Conservation (phyloP, 2,329 filamentous ascomycete species). For the Achaetomium macrosporum region DNA sequence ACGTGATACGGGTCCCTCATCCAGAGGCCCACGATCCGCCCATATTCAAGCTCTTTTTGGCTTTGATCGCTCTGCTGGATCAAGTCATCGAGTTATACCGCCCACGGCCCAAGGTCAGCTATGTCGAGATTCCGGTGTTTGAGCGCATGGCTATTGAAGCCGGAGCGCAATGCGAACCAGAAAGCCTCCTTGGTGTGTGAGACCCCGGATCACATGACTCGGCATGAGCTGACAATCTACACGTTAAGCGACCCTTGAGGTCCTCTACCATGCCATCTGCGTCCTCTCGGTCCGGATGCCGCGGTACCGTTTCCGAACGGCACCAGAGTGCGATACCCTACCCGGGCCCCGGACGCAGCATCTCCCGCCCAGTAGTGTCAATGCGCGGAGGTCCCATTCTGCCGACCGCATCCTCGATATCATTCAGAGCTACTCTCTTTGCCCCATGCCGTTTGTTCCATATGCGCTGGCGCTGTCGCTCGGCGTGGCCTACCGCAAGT, state of each 20-base stretch:
- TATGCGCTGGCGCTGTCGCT: slow-evolving; percentile 57
- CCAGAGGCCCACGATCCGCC: slow-evolving; percentile 47
- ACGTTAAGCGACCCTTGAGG: slow-evolving; percentile 50
- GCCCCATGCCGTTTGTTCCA: slow-evolving; percentile 53
- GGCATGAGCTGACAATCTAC: not conserved
- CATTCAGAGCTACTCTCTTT: slow-evolving; percentile 46
- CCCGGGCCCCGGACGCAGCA: slow-evolving; percentile 33
- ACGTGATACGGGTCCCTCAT: slow-evolving; percentile 49
- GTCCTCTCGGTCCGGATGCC: slow-evolving; percentile 56
- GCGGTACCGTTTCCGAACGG: slow-evolving; percentile 24
- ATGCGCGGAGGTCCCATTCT: slow-evolving; percentile 51
- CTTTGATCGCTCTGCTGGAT: slow-evolving; percentile 50
- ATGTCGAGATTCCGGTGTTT: slow-evolving; percentile 50
- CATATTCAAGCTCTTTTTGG: slow-evolving; percentile 52
- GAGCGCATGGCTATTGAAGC: slow-evolving; percentile 53
- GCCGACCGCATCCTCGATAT: slow-evolving; percentile 52
- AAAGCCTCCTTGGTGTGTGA: slow-evolving; percentile 42
- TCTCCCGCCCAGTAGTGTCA: slow-evolving; percentile 43
- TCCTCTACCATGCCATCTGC: slow-evolving; percentile 58
- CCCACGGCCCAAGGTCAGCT: slow-evolving; percentile 43
- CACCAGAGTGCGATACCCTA: slow-evolving; percentile 31
- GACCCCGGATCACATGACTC: not conserved
- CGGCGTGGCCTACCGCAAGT: slow-evolving; percentile 57
- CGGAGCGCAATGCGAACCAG: slow-evolving; percentile 44
- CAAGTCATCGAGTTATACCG: slow-evolving; percentile 56